Conservation (phyloP, 2,329 filamentous ascomycete genomes). For the Calonectria pseudoturangicola region DNA sequence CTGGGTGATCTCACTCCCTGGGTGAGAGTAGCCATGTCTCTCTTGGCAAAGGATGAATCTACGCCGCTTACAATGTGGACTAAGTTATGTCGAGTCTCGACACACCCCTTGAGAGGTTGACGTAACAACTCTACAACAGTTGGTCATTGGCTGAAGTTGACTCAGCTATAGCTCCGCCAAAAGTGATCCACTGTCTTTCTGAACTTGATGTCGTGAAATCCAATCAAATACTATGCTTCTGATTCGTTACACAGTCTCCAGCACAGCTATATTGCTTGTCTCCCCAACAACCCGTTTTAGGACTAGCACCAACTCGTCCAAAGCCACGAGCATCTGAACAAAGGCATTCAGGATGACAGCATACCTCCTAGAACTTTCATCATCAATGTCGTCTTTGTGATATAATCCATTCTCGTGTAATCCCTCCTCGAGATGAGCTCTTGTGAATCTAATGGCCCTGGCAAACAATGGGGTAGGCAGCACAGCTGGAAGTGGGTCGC, state of each 20-base stretch:
- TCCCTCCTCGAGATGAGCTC: conserved; percentile 4
- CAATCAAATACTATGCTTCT: background rate
- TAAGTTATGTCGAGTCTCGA: background rate
- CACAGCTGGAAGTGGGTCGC: conserved; percentile 39
- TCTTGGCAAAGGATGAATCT: background rate
- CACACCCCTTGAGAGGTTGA: background rate
- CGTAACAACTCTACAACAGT: background rate
- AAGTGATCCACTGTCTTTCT: background rate
- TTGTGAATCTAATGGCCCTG: conserved; percentile 3
- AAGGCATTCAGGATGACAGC: conserved; percentile 25
- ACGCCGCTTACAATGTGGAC: background rate
- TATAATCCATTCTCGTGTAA: background rate
- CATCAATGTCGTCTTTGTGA: background rate
- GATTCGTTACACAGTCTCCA: conserved; percentile 11
- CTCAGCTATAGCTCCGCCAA: background rate
- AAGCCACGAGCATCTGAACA: conserved; percentile 22
- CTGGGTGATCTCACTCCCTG: conserved; percentile 3
- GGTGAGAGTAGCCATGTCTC: background rate
- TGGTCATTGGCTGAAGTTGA: background rate
- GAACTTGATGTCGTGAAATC: background rate
- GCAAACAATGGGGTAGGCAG: conserved; percentile 37
- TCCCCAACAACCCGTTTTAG: conserved; percentile 34
- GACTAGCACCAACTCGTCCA: conserved; percentile 34
- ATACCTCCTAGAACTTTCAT: conserved; percentile 15
- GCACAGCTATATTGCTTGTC: conserved; percentile 24